Conservation (phyloP, 768 basidiomycete species). For the Russula foetens region DNA sequence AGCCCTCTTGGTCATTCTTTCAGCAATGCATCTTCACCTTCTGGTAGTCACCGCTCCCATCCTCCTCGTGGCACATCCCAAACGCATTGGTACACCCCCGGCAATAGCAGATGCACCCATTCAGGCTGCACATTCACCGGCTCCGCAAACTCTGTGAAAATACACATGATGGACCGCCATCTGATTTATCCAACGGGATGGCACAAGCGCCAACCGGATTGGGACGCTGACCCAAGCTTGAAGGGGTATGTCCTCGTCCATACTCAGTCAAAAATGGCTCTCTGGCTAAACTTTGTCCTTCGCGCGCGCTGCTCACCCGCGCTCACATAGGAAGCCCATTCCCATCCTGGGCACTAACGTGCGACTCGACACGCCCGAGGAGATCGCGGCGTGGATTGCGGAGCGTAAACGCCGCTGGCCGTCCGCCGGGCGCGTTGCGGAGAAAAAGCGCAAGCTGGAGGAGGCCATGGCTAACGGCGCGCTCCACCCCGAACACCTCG, state of each 20-base stretch:
- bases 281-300: slow-evolving; percentile 4
- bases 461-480: slow-evolving; percentile 81
- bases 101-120: slow-evolving; percentile 51
- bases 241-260: slow-evolving; percentile 48
- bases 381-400: slow-evolving; percentile 75
- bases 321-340: slow-evolving; percentile 68
- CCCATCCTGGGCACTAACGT: slow-evolving; percentile 76
- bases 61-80: neutral
- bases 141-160: slow-evolving; percentile 61
- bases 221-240: slow-evolving; percentile 79
- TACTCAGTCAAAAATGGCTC: neutral
- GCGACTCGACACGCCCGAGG: slow-evolving; percentile 71
- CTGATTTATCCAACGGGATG: slow-evolving; percentile 73
- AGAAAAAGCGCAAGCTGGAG: slow-evolving; percentile 72
- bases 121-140: slow-evolving; percentile 61
- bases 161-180: slow-evolving; percentile 88
- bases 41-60: neutral
- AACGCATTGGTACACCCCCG: slow-evolving; percentile 52
- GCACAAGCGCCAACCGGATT: slow-evolving; percentile 52
- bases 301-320: neutral
- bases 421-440: slow-evolving; percentile 53
- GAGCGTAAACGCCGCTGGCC: slow-evolving; percentile 89
- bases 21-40: neutral
- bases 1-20: neutral
- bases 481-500: slow-evolving; percentile 41